These are phyloP conservation scores for Inga laurina DNA, from an alignment of 306 rosid species.

Conservation along the genomic window DNA sequence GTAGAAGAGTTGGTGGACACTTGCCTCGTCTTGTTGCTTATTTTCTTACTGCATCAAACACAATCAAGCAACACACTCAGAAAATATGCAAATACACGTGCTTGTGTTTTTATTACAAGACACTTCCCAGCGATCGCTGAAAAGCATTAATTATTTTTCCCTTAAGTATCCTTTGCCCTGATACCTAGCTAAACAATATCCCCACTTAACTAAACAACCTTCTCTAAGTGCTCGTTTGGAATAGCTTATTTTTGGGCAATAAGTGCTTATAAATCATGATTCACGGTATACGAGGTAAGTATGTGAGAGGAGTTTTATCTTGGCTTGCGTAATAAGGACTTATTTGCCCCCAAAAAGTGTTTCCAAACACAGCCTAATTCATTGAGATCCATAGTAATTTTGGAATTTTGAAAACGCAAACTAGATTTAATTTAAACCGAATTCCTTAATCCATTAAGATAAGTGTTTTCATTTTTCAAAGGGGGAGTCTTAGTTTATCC, in stretches of 20 bases:
- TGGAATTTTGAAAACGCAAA: background rate
- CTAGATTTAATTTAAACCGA: background rate
- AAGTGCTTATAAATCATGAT: too few species aligned
- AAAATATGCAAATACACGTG: background rate
- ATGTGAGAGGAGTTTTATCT: too few species aligned
- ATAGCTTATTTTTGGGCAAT: too few species aligned
- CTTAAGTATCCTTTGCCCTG: background rate
- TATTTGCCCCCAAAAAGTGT: too few species aligned
- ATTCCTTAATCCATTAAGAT: background rate
- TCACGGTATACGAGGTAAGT: too few species aligned
- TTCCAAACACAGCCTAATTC: too few species aligned
- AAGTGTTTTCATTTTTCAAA: background rate
- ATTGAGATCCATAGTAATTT: background rate
- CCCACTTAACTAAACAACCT: background rate
- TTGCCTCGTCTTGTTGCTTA: conserved; percentile 68
- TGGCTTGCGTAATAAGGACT: too few species aligned
- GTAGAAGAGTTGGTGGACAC: conserved; percentile 60
- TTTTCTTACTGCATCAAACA: conserved; percentile 69
- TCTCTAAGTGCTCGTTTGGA: too few species aligned
- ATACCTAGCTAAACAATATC: background rate
- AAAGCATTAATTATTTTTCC: too few species aligned
- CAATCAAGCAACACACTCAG: conserved; percentile 24
- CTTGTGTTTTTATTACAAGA: background rate
- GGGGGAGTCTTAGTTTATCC: background rate
- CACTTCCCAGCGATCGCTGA: background rate